Percentiles rank a stretch among this genome's conserved stretches.
phyloP scores from a whole-genome alignment of 768 basidiomycete species.

The Suillus variegatus region DNA sequence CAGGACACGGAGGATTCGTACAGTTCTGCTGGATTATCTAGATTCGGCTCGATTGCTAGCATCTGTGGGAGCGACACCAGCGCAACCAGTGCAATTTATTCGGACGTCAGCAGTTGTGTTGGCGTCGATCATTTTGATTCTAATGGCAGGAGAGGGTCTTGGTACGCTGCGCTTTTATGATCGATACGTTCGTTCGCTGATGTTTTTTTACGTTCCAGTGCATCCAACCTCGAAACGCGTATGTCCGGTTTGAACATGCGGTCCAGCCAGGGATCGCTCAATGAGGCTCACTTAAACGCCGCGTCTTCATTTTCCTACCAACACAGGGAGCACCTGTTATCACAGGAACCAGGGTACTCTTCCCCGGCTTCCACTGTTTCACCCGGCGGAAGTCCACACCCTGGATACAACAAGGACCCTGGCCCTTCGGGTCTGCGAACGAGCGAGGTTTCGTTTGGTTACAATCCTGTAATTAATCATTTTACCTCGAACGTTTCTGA shows the following conservation, averaged over 20 bases:
- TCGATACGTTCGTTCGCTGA: conserved; percentile 12
- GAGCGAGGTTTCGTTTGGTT: conserved; percentile 29
- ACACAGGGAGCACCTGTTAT: conserved; percentile 26
- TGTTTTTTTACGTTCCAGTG: conserved; percentile 21
- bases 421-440: conserved; percentile 22
- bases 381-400: conserved; percentile 37
- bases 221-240: conserved; percentile 33
- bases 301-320: conserved; percentile 17
- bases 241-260: conserved; percentile 35
- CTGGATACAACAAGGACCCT: conserved; percentile 25
- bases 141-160: conserved; percentile 35
- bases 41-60: conserved; percentile 65
- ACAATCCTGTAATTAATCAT: conserved; percentile 17
- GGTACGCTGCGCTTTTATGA: conserved; percentile 19
- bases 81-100: conserved; percentile 48
- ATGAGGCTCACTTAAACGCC: conserved; percentile 28
- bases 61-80: conserved; percentile 63
- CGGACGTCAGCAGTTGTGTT: conserved; percentile 43
- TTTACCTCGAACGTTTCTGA: not conserved
- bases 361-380: conserved; percentile 49
- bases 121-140: conserved; percentile 35
- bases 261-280: conserved; percentile 34
- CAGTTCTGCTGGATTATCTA: conserved; percentile 47
- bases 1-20: conserved; percentile 55
- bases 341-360: conserved; percentile 38